Conservation (phyloP, 177 flowering plant species). For the Vitis hybrid region DNA sequence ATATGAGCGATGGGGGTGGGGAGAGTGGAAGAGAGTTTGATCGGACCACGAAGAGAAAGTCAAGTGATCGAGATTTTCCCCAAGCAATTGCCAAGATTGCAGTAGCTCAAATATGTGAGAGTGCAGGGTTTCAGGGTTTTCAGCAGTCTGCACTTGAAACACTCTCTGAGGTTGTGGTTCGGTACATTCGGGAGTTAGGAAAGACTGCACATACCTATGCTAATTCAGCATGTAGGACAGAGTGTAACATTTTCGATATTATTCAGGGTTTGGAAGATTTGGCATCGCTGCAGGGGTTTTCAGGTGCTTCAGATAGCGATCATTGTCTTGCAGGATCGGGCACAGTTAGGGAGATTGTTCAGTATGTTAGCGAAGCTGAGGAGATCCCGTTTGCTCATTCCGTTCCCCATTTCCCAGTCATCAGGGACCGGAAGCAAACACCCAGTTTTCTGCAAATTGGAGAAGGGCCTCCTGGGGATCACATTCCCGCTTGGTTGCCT, state of each 20-base stretch:
- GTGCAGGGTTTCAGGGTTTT: slow-evolving; percentile 65
- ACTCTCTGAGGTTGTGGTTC: slow-evolving; percentile 60
- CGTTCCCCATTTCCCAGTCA: slow-evolving; percentile 47
- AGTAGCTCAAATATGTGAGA: slow-evolving; percentile 82
- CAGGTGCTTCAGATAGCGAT: slow-evolving; percentile 57
- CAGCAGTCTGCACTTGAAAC: slow-evolving; percentile 80
- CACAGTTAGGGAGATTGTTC: slow-evolving; percentile 43
- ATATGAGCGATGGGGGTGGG: slow-evolving; percentile 77
- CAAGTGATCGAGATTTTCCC: slow-evolving; percentile 43
- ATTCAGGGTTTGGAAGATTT: slow-evolving; percentile 75
- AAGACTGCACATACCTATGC: slow-evolving; percentile 49
- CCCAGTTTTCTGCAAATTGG: slow-evolving; percentile 42
- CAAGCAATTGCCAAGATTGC: slow-evolving; percentile 66
- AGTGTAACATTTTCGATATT: slow-evolving; percentile 72
- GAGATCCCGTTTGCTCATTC: slow-evolving; percentile 47
- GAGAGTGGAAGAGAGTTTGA: slow-evolving; percentile 41
- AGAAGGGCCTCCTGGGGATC: slow-evolving; percentile 34
- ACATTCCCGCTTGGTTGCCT: slow-evolving; percentile 65
- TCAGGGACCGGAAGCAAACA: slow-evolving; percentile 20
- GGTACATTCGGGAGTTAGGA: slow-evolving; percentile 61
- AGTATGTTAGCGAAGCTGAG: slow-evolving; percentile 41
- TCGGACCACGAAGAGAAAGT: slow-evolving; percentile 18
- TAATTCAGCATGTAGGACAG: slow-evolving; percentile 63
- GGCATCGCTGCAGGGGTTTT: slow-evolving; percentile 51
- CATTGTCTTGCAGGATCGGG: slow-evolving; percentile 52